Conservation (phyloP, 805 yeast species). For the Blastobotrys mokoenaii region DNA sequence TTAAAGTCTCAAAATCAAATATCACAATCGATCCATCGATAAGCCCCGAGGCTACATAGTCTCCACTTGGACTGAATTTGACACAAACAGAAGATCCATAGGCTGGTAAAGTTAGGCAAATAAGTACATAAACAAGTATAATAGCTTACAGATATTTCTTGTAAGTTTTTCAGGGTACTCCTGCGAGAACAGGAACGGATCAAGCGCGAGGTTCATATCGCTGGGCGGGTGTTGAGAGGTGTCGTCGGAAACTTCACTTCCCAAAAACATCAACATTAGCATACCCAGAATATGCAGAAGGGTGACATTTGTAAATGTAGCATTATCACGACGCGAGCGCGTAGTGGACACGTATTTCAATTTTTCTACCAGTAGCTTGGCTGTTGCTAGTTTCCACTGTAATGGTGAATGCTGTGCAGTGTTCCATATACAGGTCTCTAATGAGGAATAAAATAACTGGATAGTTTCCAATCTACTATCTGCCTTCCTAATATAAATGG, state of each 20-base stretch:
- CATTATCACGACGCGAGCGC: no score
- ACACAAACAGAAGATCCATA: slow-evolving; percentile 44
- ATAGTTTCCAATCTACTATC: no score
- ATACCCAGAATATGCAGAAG: no score
- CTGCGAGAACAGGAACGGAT: slow-evolving; percentile 84
- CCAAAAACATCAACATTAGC: no score
- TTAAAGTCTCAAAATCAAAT: slow-evolving; percentile 61
- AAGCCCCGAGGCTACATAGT: slow-evolving; percentile 76
- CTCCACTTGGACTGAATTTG: slow-evolving; percentile 66
- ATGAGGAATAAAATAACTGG: no score
- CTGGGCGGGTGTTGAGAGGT: slow-evolving; percentile 1
- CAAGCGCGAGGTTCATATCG: slow-evolving; percentile 71
- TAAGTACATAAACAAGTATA: background rate
- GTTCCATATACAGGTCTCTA: no score
- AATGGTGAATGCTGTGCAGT: no score
- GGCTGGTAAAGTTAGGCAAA: background rate
- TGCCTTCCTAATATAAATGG: no score
- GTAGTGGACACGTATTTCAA: no score
- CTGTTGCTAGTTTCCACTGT: no score
- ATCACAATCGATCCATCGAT: slow-evolving; percentile 66
- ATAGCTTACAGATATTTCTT: slow-evolving; percentile 41
- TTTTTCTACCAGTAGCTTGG: no score
- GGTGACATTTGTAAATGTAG: no score
- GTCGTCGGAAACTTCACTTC: background rate
- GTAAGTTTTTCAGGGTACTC: slow-evolving; percentile 85